phyloP scores from a whole-genome alignment of 2,329 filamentous ascomycete species.

The Diaporthe ampelina region DNA sequence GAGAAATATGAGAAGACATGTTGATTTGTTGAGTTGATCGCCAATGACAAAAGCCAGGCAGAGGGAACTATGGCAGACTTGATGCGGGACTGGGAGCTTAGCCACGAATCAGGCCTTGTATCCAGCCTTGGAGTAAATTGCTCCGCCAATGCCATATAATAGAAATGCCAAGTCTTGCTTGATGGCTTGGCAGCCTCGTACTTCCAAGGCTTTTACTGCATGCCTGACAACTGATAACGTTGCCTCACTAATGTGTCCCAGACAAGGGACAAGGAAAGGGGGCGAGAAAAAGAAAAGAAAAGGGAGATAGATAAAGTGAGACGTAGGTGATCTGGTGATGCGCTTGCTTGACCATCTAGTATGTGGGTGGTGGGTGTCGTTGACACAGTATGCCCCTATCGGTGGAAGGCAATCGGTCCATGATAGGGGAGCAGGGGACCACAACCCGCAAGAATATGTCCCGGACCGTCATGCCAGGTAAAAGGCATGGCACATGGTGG shows the following conservation, averaged over 20 bases:
- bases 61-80: not conserved
- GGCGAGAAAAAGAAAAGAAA: no score
- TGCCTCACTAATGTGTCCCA: no score
- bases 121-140: not conserved
- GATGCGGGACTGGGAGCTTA: not conserved
- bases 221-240: not conserved
- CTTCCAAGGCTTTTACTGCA: not conserved
- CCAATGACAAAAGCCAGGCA: not conserved
- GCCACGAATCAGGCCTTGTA: not conserved
- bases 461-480: slow-evolving; percentile 3
- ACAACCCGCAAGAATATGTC: not conserved
- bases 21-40: not conserved
- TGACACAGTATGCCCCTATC: not conserved
- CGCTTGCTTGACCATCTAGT: slow-evolving; percentile 4
- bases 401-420: not conserved
- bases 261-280: no score
- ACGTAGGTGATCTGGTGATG: not conserved
- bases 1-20: not conserved
- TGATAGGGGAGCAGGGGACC: not conserved
- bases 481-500: not conserved
- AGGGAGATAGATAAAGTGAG: not conserved
- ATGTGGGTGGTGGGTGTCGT: not conserved
- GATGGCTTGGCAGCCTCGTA: not conserved
- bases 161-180: not conserved
- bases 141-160: not conserved